A percentile compares a stretch with the other conserved stretches of the same genome.
Conservation (phyloP, 2,329 filamentous ascomycete species). For the Lasiodiplodia gonubiensis region DNA sequence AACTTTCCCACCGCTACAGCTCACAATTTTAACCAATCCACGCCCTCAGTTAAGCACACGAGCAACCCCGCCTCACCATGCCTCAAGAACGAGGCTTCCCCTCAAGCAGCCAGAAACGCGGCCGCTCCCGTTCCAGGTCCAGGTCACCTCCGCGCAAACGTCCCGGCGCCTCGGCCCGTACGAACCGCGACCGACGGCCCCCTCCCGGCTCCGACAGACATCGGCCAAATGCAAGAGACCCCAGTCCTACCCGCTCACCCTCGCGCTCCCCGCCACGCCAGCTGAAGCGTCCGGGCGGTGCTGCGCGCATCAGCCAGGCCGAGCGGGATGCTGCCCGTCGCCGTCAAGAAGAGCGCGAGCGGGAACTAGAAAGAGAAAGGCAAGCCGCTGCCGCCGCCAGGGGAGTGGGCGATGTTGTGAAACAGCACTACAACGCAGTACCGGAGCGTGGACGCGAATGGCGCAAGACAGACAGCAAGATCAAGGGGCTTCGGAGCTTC, state of each 20-base stretch:
- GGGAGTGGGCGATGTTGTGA: conserved; percentile 80
- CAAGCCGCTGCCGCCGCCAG: conserved; percentile 23
- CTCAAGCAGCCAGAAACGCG: conserved; percentile 20
- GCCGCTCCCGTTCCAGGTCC: conserved; percentile 40
- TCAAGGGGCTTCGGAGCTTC: conserved; percentile 91
- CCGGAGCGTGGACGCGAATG: conserved; percentile 93
- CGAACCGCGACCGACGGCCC: conserved; percentile 20
- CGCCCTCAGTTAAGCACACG: neutral
- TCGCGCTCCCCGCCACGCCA: conserved; percentile 61
- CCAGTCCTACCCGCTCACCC: conserved; percentile 32
- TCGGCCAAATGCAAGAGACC: conserved; percentile 1
- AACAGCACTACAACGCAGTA: conserved; percentile 94
- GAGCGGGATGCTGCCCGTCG: conserved; percentile 72
- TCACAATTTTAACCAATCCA: neutral
- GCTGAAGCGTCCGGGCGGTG: conserved; percentile 64
- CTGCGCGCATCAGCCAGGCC: conserved; percentile 66
- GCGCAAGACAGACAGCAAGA: conserved; percentile 91
- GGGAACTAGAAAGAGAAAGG: conserved; percentile 53
- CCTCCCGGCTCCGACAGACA: neutral
- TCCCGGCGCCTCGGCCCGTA: conserved; percentile 40
- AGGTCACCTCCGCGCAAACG: conserved; percentile 45
- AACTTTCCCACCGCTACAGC: neutral
- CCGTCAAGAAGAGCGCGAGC: conserved; percentile 46
- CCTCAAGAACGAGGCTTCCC: conserved; percentile 27
- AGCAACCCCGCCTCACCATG: conserved; percentile 15